These are phyloP conservation scores for Kazachstania sp. DNA, from an alignment of 1,139 yeast species.

Conservation along the genomic window DNA sequence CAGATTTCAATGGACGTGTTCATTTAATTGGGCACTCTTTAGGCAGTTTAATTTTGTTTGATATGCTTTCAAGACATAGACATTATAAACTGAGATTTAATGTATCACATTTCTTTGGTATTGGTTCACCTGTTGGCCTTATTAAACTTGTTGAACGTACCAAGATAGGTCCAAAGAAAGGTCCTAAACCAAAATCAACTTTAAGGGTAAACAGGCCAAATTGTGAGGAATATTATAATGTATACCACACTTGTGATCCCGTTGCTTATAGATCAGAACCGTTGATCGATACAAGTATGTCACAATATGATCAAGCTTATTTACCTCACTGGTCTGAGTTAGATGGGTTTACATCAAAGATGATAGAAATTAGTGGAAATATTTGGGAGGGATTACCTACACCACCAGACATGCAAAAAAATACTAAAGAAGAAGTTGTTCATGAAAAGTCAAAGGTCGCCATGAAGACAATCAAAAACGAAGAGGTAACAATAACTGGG, in stretches of 20 bases:
- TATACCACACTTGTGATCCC: conserved; percentile 86
- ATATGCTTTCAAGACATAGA: conserved; percentile 58
- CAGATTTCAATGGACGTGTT: conserved; percentile 68
- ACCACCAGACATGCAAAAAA: not conserved
- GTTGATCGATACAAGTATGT: conserved; percentile 47
- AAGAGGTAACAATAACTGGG: not conserved
- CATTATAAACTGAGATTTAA: conserved; percentile 49
- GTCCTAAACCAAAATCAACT: not conserved
- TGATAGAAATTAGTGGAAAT: conserved; percentile 23
- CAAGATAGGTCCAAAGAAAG: conserved; percentile 33
- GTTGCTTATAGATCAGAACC: conserved; percentile 86
- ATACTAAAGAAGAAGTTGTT: not conserved
- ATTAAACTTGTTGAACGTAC: conserved; percentile 62
- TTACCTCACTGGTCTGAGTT: conserved; percentile 22
- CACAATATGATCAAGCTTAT: conserved; percentile 46
- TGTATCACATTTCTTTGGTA: conserved; percentile 65
- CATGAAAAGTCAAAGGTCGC: too few relatives aligned
- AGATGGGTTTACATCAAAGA: conserved; percentile 22
- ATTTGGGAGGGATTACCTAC: conserved; percentile 10
- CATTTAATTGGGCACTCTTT: conserved; percentile 85
- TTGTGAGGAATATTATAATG: conserved; percentile 57
- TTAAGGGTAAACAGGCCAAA: conserved; percentile 34
- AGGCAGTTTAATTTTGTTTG: conserved; percentile 81
- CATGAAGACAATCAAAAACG: not conserved
- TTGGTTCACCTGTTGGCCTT: conserved; percentile 88